These are phyloP conservation scores for Diaporthe destruens DNA, from an alignment of 2,329 filamentous ascomycete genomes.

Conservation along the genomic window DNA sequence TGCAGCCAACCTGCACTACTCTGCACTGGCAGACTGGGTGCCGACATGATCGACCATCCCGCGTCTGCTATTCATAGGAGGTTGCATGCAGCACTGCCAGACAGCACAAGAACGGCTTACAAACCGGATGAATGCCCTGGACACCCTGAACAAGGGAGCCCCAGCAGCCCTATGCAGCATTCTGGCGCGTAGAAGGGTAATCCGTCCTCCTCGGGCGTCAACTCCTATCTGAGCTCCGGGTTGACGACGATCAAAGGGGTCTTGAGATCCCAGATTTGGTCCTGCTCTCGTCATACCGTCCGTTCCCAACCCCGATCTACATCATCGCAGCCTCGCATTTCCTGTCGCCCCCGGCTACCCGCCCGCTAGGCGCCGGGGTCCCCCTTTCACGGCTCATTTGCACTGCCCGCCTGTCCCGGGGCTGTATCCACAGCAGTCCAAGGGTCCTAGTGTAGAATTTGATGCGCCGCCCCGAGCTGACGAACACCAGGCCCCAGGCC, in stretches of 20 bases:
- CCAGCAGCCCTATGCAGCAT: conserved; percentile 32
- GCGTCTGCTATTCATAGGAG: conserved; percentile 25
- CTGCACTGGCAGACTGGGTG: not conserved
- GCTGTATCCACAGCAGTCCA: conserved; percentile 23
- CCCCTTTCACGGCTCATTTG: conserved; percentile 28
- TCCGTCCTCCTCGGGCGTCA: conserved; percentile 12
- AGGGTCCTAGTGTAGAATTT: conserved; percentile 26
- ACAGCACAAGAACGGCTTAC: conserved; percentile 11
- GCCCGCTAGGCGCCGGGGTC: conserved; percentile 27
- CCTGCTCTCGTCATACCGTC: conserved; percentile 24
- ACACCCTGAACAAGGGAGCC: not conserved
- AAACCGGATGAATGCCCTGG: too few relatives aligned
- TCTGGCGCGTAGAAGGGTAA: not conserved
- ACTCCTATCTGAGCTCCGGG: conserved; percentile 17
- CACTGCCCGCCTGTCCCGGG: conserved; percentile 30
- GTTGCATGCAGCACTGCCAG: too few relatives aligned
- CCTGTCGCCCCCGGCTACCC: not conserved
- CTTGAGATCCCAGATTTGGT: conserved; percentile 20
- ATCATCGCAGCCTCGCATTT: conserved; percentile 28
- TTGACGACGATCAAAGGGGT: conserved; percentile 18
- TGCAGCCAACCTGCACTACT: conserved; percentile 20
- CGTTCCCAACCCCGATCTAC: conserved; percentile 16
- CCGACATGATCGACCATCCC: conserved; percentile 24
- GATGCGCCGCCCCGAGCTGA: conserved; percentile 18
- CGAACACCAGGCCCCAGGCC: conserved; percentile 19